These are phyloP conservation scores for Phalaenopsis hybrid DNA, from an alignment of 116 monocot genomes.

Conservation along the genomic window DNA sequence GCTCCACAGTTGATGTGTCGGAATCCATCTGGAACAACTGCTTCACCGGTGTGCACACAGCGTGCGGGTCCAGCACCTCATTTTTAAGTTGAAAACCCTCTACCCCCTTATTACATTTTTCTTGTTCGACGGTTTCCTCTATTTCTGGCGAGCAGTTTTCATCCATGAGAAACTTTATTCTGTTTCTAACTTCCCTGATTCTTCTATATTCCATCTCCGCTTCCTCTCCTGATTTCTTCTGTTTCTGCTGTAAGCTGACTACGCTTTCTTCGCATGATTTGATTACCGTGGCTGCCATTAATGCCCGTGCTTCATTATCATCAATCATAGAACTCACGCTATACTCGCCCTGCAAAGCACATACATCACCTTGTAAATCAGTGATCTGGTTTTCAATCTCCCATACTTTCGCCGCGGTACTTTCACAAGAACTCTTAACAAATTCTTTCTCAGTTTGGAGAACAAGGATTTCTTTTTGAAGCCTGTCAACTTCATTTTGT, in stretches of 20 bases:
- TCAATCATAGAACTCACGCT: slow-evolving; percentile 27
- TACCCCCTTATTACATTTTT: slow-evolving; percentile 4
- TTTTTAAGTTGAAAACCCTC: neutral
- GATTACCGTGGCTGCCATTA: slow-evolving; percentile 36
- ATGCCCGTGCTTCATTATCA: slow-evolving; percentile 42
- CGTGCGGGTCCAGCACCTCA: slow-evolving; percentile 25
- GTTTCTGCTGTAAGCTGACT: slow-evolving; percentile 22
- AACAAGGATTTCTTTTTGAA: slow-evolving; percentile 37
- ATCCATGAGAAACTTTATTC: slow-evolving; percentile 19
- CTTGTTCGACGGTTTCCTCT: neutral
- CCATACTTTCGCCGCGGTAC: slow-evolving; percentile 22
- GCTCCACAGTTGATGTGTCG: slow-evolving; percentile 22
- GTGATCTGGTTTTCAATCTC: slow-evolving; percentile 29
- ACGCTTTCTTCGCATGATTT: slow-evolving; percentile 47
- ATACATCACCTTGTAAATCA: slow-evolving; percentile 33
- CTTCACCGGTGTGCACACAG: slow-evolving; percentile 28
- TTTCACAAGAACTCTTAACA: slow-evolving; percentile 32
- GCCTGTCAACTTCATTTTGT: slow-evolving; percentile 34
- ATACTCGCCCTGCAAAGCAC: slow-evolving; percentile 28
- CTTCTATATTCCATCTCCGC: slow-evolving; percentile 19
- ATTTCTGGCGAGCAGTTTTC: slow-evolving; percentile 10
- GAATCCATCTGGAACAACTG: slow-evolving; percentile 21
- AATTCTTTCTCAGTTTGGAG: slow-evolving; percentile 53
- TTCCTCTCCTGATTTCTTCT: slow-evolving; percentile 20
- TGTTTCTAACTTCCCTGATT: slow-evolving; percentile 23